phyloP scores from a whole-genome alignment of 2,329 filamentous ascomycete genomes.

The Talaromyces sp. region DNA sequence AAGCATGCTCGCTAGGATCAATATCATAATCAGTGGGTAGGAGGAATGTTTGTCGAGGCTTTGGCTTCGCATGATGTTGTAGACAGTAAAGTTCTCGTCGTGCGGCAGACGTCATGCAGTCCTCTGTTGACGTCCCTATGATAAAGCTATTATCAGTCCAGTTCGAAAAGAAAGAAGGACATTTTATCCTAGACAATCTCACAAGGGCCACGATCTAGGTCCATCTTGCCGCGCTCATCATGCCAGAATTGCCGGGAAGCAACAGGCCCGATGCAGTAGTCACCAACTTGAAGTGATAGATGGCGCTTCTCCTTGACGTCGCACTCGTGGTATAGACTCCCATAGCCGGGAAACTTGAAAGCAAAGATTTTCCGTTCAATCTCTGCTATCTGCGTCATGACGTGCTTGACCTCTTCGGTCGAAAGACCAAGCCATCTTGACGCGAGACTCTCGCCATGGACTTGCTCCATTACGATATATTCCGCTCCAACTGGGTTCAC shows the following conservation, averaged over 20 bases:
- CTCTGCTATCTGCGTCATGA: slow-evolving; percentile 21
- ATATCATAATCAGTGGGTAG: slow-evolving; percentile 19
- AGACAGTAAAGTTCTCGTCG: slow-evolving; percentile 19
- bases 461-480: slow-evolving; percentile 40
- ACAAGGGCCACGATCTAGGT: slow-evolving; percentile 23
- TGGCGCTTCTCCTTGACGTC: slow-evolving; percentile 14
- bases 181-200: slow-evolving; percentile 1
- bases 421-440: slow-evolving; percentile 22
- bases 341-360: slow-evolving; percentile 22
- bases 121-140: slow-evolving; percentile 4
- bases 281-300: slow-evolving; percentile 14
- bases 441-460: slow-evolving; percentile 26
- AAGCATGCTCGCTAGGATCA: slow-evolving; percentile 17
- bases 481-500: slow-evolving; percentile 36
- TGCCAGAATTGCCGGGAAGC: slow-evolving; percentile 24
- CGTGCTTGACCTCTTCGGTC: slow-evolving; percentile 17
- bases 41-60: slow-evolving; percentile 22
- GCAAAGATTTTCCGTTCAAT: slow-evolving; percentile 21
- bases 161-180: background rate
- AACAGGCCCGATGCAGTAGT: slow-evolving; percentile 24
- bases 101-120: slow-evolving; percentile 20
- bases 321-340: slow-evolving; percentile 21
- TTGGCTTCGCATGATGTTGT: slow-evolving; percentile 17
- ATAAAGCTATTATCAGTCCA: slow-evolving; percentile 5
- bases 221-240: slow-evolving; percentile 17